A percentile compares a stretch with the other conserved stretches of the same genome.
These are phyloP conservation scores for Arachis stenosperma DNA, from an alignment of 306 rosid species.

Conservation along the genomic window DNA sequence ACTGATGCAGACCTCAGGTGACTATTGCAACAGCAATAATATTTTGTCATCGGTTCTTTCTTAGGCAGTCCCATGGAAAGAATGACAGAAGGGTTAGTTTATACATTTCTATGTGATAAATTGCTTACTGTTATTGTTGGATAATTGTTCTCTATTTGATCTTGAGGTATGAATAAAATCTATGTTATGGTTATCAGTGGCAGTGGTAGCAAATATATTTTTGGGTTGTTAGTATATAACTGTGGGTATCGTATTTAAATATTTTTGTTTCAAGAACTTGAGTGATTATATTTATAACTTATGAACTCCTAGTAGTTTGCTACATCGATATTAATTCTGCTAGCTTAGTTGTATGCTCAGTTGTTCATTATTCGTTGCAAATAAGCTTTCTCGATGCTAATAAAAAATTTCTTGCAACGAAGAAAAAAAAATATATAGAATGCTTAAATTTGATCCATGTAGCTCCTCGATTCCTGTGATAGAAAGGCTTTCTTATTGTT, in stretches of 20 bases:
- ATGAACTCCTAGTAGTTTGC: neutral
- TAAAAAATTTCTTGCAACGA: neutral
- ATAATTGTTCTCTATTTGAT: neutral
- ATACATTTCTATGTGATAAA: constrained; percentile 18
- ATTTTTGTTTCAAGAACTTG: neutral
- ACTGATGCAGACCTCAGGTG: constrained; percentile 94
- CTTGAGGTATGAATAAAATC: neutral
- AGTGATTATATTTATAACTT: neutral
- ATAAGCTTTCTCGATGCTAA: neutral
- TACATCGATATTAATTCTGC: neutral
- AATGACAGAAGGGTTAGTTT: constrained; percentile 96
- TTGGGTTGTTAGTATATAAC: neutral
- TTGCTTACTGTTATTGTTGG: constrained; percentile 11
- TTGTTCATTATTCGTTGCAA: no score
- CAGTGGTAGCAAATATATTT: neutral
- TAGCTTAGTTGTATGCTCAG: neutral
- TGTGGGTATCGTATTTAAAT: neutral
- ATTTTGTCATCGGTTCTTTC: constrained; percentile 95
- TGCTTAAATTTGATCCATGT: neutral
- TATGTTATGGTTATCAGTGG: constrained; percentile 4
- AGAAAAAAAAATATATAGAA: neutral
- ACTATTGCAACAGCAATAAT: constrained; percentile 97
- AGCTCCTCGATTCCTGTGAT: neutral
- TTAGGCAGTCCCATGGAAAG: constrained; percentile 94
- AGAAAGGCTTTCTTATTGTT: neutral